phyloP scores from a whole-genome alignment of 2,329 filamentous ascomycete genomes.

The Paracoccidioides lutzii region DNA sequence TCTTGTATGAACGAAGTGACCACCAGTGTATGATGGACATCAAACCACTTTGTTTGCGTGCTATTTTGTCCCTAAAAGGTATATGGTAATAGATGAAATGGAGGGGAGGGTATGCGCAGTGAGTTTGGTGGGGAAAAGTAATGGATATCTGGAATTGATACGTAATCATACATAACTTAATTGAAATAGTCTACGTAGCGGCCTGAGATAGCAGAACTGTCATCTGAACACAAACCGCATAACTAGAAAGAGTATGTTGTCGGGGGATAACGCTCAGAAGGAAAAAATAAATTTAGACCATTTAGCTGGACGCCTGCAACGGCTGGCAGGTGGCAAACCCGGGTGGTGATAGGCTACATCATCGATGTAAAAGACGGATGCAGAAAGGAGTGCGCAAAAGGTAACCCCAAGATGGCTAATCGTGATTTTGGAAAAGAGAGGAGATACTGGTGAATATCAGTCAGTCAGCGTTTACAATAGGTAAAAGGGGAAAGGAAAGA shows the following conservation, averaged over 20 bases:
- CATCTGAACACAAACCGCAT: neutral
- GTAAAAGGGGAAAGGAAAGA: neutral
- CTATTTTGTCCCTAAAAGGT: neutral
- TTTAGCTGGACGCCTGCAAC: neutral
- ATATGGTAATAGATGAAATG: neutral
- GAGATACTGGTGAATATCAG: conserved; percentile 28
- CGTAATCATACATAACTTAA: conserved; percentile 14
- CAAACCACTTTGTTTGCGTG: too few species aligned
- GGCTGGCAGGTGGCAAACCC: neutral
- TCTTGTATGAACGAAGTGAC: too few species aligned
- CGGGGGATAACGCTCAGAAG: neutral
- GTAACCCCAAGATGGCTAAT: conserved; percentile 36
- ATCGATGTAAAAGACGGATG: neutral
- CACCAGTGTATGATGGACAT: too few species aligned
- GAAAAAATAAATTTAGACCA: neutral
- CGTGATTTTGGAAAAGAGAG: conserved; percentile 51
- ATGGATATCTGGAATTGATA: neutral
- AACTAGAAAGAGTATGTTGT: neutral
- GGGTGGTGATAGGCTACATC: neutral
- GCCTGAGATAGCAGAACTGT: neutral
- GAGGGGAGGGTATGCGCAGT: neutral
- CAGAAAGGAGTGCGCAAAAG: neutral
- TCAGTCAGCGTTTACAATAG: neutral
- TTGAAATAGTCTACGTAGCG: conserved; percentile 9
- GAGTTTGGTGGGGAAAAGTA: neutral